Conservation (phyloP, 441 rosid genomes). For the Melastoma candidum region DNA sequence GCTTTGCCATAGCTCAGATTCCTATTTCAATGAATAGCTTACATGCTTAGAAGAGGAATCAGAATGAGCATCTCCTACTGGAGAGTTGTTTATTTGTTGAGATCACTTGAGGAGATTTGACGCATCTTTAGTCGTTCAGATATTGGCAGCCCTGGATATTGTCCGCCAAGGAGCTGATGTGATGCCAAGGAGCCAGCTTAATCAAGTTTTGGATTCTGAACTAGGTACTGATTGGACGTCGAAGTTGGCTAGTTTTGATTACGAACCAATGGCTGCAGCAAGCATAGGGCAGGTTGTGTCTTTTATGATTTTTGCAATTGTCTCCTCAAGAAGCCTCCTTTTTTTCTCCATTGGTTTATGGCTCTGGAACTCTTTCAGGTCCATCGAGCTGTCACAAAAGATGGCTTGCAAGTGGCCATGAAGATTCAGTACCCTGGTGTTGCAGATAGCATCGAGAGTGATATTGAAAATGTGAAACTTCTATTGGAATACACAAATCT, state of each 20-base stretch:
- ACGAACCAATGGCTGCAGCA: constrained; percentile 93
- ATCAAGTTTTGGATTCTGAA: constrained; percentile 78
- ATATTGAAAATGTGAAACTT: constrained; percentile 85
- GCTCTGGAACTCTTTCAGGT: constrained; percentile 39
- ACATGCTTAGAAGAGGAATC: too few species aligned
- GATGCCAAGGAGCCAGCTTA: constrained; percentile 89
- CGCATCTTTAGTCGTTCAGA: constrained; percentile 29
- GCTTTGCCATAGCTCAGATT: too few species aligned
- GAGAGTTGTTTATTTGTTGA: too few species aligned
- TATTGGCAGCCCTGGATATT: constrained; percentile 85
- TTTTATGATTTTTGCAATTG: not conserved
- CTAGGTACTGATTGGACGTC: constrained; percentile 72
- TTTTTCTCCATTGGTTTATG: not conserved
- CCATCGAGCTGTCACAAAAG: constrained; percentile 72
- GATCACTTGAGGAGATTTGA: too few species aligned
- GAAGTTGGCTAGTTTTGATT: constrained; percentile 80
- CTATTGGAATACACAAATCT: constrained; percentile 72
- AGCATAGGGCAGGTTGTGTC: constrained; percentile 86
- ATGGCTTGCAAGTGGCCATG: constrained; percentile 69
- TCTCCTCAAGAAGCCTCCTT: too few species aligned
- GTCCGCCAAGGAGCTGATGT: constrained; percentile 99
- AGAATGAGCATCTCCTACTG: too few species aligned
- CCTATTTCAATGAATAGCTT: too few species aligned
- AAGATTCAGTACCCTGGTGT: constrained; percentile 99
- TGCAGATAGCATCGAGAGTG: constrained; percentile 91